A percentile compares a stretch with the other conserved stretches of the same genome.
Conservation (phyloP, 495 filamentous ascomycete species). For the Clavariopsis aquatica region DNA sequence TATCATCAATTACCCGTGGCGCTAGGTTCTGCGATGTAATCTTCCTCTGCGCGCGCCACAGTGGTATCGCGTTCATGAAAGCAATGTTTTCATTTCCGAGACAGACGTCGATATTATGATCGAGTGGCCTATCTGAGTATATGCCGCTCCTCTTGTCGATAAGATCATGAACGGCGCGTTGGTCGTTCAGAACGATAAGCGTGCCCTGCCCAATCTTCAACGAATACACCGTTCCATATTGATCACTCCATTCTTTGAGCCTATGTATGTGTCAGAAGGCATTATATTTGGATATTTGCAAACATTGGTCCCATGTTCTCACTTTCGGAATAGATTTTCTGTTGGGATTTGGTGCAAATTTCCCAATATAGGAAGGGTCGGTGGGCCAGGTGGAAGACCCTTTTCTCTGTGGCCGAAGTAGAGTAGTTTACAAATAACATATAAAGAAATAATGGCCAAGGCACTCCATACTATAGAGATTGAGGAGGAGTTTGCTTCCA, state of each 20-base stretch:
- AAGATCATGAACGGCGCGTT: constrained; percentile 39
- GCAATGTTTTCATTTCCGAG: constrained; percentile 14
- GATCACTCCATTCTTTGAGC: constrained; percentile 29
- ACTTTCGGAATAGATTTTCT: constrained; percentile 6
- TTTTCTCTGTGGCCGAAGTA: constrained; percentile 3
- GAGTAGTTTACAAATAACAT: not conserved
- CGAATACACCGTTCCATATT: constrained; percentile 36
- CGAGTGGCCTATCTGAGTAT: constrained; percentile 11
- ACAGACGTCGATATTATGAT: not conserved
- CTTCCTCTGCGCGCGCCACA: constrained; percentile 22
- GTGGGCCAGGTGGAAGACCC: constrained; percentile 3
- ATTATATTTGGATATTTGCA: not conserved
- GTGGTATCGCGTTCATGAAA: constrained; percentile 5
- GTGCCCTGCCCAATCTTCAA: constrained; percentile 37
- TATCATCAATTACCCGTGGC: constrained; percentile 2
- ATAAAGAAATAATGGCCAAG: not conserved
- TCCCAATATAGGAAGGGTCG: constrained; percentile 20
- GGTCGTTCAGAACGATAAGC: constrained; percentile 41
- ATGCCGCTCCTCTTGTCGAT: constrained; percentile 30
- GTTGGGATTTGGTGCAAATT: constrained; percentile 21
- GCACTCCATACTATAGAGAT: not conserved
- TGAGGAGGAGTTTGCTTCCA: not conserved
- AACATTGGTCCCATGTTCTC: not conserved
- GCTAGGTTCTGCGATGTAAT: constrained; percentile 10
- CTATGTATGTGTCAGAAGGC: not conserved